Evolutionary conservation across 257 asterid genomes (phyloP), one percentile per base, ranked within the genome.

Genomic region (Striga asiatica): DNA sequence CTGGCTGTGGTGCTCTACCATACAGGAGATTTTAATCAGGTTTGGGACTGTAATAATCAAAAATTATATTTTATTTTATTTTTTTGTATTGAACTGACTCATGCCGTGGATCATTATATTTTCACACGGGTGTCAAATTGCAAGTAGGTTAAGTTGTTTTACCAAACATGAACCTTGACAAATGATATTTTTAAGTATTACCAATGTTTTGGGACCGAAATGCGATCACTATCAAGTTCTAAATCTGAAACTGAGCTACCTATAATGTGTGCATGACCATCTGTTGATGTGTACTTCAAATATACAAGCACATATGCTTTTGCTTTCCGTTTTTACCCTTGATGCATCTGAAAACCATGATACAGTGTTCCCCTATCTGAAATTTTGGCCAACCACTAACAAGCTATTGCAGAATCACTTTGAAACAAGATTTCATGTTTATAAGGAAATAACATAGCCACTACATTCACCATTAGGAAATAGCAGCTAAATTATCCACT

Each of bases 1-100:
- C 66, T 84, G 76, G 94, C 94, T 49, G 94, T 84, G 60, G 94
- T 84, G 66, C 87, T 84, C 47, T 84, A 84, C 75, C 94, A 84
- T 54, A 84, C 94, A 8, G 94, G 94, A 34, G 94, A 84, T 54
- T 84, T 84, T 53, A 84, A 84, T 81, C 94, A 84, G 91, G 94
- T 84, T 74, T 16, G 29, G 8, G 7, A 52, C 61, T 58, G 46
- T 56, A 29, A 51, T 51, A 43, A 18, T 55, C 8, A 23, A 41
- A 34, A 32, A 16, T 12, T 9, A 11, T 14, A n/a, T 39, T 39
- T 39, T 5, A 1, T 35, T 35, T 38, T 60, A 54, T 54, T 64
- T 54, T 46, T n/a, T n/a, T n/a, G n/a, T n/a, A n/a, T n/a, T n/a
- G n/a, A n/a, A n/a, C 42, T 13, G 49, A 7, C 32, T 24, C 14